Evolutionary conservation across 805 yeast genomes (phyloP), one percentile per base, ranked within the genome.

Genomic region (Myxozyma monticola): DNA sequence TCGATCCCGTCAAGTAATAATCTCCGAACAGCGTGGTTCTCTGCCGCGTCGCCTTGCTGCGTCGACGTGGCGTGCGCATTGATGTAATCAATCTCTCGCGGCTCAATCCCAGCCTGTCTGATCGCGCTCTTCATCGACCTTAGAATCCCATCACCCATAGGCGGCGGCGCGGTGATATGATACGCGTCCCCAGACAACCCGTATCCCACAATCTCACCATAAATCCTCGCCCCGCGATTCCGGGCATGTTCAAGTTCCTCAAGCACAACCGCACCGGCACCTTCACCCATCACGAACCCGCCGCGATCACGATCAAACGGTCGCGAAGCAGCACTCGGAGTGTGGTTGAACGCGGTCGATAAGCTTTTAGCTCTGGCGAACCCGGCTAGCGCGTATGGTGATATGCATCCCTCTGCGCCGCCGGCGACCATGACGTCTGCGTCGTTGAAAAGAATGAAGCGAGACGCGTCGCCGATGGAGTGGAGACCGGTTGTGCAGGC

Each of bases 11-110:
- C 68, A 47, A 88, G 79, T 3, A 85, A 61, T 3, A 76, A 66
- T 6, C 62, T 41, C 41, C 71, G 66, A 43, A 93, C 82, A 2
- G 98, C 98, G 37, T 65, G 65, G 61, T 85, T 81, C 64, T 93
- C 99, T 0, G 96, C 93, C 17, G 80, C 70, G 63, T 93, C 99
- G 4, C 99, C 99, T 2, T 90, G 69, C 5, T 73, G 71, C 0
- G 99, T 93, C 0, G 96, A 87, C 0, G 99, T 93, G 0, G 99
- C 99, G 68, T 93, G 99, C 1, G 99, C 97, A 68, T 95, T 93
- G 41, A 93, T 75, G 63, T 89, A 93, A 39, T 78, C 88, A 17
- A 91, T 73, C 1, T 78, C 72, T 2, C 62, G 38, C 0, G 81
- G 75, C 1, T 65, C 64, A 1, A 83, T 50, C 0, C 73, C 73